phyloP scores from a whole-genome alignment of 345 rosid genomes.

The Eucalyptus coolabah region DNA sequence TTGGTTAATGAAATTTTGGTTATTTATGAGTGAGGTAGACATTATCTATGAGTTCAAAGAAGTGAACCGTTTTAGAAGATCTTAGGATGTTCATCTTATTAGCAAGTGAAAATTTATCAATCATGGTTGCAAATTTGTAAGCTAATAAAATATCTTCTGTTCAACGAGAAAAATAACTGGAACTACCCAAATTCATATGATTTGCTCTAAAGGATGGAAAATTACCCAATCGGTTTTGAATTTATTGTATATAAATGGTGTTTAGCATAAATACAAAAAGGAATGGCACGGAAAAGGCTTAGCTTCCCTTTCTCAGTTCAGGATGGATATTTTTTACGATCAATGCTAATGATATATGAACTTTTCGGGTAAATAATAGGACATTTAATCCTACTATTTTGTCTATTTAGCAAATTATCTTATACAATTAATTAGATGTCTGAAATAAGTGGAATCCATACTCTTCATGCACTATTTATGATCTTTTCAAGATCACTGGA shows the following conservation, averaged over 20 bases:
- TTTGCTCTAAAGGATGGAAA: not conserved
- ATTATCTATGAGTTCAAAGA: not conserved
- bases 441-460: not conserved
- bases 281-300: not conserved
- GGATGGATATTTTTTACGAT: not conserved
- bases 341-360: not conserved
- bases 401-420: not conserved
- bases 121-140: not conserved
- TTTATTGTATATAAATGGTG: not conserved
- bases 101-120: not conserved
- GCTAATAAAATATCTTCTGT: not conserved
- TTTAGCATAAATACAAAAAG: not conserved
- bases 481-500: not conserved
- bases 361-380: not conserved
- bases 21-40: not conserved
- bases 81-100: not conserved
- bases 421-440: not conserved
- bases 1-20: not conserved
- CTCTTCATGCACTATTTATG: not conserved
- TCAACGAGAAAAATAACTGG: not conserved
- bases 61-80: not conserved
- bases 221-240: not conserved
- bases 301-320: not conserved
- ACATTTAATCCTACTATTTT: not conserved
- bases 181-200: not conserved